A percentile compares a stretch with the other conserved stretches of the same genome.
phyloP scores from a whole-genome alignment of 2,329 filamentous ascomycete species.

The Cytospora piceicola region DNA sequence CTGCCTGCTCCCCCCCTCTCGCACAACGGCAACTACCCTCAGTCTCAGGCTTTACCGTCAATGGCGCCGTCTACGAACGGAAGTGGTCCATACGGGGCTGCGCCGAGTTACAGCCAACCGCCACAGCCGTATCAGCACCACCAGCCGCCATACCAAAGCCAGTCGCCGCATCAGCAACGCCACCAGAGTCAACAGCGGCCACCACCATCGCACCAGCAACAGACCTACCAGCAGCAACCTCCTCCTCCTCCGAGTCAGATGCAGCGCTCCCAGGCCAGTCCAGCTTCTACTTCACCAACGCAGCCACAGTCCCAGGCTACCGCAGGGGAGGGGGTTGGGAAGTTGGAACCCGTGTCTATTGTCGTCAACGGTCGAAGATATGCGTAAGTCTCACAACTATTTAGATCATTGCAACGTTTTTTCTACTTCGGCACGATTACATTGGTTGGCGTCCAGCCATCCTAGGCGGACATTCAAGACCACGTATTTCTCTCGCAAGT shows the following conservation, averaged over 20 bases:
- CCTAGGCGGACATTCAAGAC: background rate
- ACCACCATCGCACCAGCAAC: constrained; percentile 18
- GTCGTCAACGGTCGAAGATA: constrained; percentile 27
- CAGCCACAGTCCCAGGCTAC: constrained; percentile 21
- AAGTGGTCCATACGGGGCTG: constrained; percentile 16
- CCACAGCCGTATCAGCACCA: constrained; percentile 29
- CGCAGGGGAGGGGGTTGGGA: constrained; percentile 10
- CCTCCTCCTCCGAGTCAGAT: constrained; percentile 16
- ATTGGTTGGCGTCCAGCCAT: background rate
- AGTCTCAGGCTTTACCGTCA: constrained; percentile 25
- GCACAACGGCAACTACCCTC: constrained; percentile 24
- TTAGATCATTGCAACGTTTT: background rate
- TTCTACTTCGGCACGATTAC: background rate
- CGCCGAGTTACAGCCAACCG: constrained; percentile 24
- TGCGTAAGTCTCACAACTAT: constrained; percentile 19
- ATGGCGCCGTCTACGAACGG: constrained; percentile 30
- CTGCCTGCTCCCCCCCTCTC: constrained; percentile 27
- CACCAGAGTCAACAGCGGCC: constrained; percentile 20
- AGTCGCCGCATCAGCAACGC: constrained; percentile 27
- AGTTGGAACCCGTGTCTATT: constrained; percentile 27
- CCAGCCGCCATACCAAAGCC: constrained; percentile 26
- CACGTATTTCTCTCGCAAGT: constrained; percentile 2
- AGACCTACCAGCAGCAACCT: constrained; percentile 26
- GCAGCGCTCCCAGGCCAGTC: constrained; percentile 24
- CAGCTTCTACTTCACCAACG: constrained; percentile 13